Evolutionary conservation across 2,329 filamentous ascomycete species (phyloP).

Genomic region (Nakataea oryzae): DNA sequence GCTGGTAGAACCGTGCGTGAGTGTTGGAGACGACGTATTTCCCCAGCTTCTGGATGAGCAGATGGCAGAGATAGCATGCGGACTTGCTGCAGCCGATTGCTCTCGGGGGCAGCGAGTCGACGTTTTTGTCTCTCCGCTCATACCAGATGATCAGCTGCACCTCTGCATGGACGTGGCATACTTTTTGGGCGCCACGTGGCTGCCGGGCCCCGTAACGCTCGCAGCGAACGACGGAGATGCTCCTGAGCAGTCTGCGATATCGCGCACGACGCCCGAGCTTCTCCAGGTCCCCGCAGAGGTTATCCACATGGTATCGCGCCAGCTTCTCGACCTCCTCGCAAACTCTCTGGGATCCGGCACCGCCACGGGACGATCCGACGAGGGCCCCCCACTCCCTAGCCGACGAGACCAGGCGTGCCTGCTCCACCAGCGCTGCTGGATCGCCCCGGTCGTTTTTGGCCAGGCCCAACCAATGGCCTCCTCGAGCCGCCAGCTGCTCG

Average conservation of each 20-base stretch:
- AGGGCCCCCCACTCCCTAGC: not conserved
- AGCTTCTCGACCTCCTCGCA: constrained; percentile 2
- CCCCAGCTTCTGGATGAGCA: constrained; percentile 1
- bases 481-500: not conserved
- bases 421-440: not conserved
- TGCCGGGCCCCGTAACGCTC: not conserved
- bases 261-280: not conserved
- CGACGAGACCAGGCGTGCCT: not conserved
- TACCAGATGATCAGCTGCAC: constrained; percentile 4
- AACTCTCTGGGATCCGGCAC: not conserved
- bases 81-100: constrained; percentile 6
- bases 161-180: constrained; percentile 2
- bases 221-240: not conserved
- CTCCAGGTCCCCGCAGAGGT: constrained; percentile 1
- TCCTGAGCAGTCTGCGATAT: not conserved
- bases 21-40: not conserved
- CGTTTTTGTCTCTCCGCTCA: not conserved
- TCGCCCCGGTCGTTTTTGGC: not conserved
- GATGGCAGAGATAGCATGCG: constrained; percentile 1
- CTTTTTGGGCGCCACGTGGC: not conserved
- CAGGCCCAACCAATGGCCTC: not conserved
- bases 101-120: not conserved
- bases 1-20: not conserved
- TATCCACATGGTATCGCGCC: constrained; percentile 1
- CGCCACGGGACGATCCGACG: not conserved